A percentile compares a stretch with the other conserved stretches of the same genome.
These are phyloP conservation scores for Raffaelea albimanens DNA, from an alignment of 2,329 filamentous ascomycete genomes.

Conservation along the genomic window DNA sequence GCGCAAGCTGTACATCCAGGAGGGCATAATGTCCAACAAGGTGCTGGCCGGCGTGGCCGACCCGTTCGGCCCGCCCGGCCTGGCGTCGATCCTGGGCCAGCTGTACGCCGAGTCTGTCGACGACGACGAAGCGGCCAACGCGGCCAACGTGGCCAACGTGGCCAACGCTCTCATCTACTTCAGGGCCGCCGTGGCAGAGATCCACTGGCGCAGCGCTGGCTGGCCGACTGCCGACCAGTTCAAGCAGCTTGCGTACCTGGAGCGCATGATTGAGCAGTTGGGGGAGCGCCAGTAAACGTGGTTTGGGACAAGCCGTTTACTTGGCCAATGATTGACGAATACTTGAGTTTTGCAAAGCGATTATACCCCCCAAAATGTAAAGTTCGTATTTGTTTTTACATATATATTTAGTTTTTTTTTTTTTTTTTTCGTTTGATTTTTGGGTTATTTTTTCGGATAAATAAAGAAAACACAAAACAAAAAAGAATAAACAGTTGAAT, in stretches of 20 bases:
- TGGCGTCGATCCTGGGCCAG: constrained; percentile 1
- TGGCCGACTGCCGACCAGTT: not conserved
- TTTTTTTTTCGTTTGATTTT: no score
- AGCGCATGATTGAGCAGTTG: not conserved
- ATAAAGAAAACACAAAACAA: not conserved
- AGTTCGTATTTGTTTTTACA: no score
- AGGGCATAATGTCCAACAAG: constrained; percentile 2
- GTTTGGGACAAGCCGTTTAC: no score
- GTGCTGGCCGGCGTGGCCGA: not conserved
- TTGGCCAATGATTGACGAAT: no score
- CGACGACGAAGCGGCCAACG: not conserved
- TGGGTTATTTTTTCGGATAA: no score
- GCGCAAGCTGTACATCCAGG: not conserved
- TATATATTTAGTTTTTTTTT: no score
- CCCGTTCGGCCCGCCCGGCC: constrained; percentile 6
- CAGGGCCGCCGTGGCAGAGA: constrained; percentile 5
- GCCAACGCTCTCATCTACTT: constrained; percentile 3
- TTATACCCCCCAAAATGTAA: no score
- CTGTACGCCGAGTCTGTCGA: not conserved
- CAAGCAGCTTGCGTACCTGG: not conserved
- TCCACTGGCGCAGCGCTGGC: constrained; percentile 2
- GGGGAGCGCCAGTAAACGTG: no score
- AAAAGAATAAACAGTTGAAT: not conserved
- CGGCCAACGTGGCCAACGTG: not conserved
- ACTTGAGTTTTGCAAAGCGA: no score